Base-by-base conservation (phyloP, 1,139 yeast species). In the Saccharomyces hybrid region DNA sequence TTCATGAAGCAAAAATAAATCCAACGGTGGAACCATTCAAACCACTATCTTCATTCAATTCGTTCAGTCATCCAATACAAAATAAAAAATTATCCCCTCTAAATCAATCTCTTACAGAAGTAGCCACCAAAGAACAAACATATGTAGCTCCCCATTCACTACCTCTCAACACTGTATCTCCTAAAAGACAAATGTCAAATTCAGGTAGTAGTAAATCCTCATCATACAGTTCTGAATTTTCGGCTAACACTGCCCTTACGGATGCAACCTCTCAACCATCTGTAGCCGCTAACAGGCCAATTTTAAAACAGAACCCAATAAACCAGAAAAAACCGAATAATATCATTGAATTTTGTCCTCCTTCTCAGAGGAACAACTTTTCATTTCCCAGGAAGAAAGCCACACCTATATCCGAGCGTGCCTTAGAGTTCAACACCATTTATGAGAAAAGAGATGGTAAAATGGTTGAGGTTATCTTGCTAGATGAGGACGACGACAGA, bases 141-240 rank as follows among this genome's bases (percentile, higher is more conserved):
- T 32, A 32, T 32, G 38, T n/a, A 13, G 8, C 38, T 32, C 20
- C 38, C 1, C 38, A 1, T 32, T n/a, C 38, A 11, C 14, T 32
- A 13, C 38, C 38, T 13, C 9, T 20, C 20, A 57, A 58, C 48
- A 49, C 53, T 6, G 51, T 63, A 28, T 59, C 64, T 6, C 67
- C 69, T 0, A 53, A 59, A 27, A 61, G 69, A 49, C 59, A 62
- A 46, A 42, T 66, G 13, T 66, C 68, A 3, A 64, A 62, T 47
- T 50, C 57, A 16, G 59, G 53, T 8, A 64, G 68, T 50, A 54
- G 57, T 14, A 44, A 23, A 25, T 44, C 47, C 28, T 57, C 64
- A 6, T 65, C 68, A 0, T 44, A 55, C 26, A 65, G 64, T 47
- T 65, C 71, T 2, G 61, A 64, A 48, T 62, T 65, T 47, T 66